These are phyloP conservation scores for Neopestalotiopsis clavispora DNA, from an alignment of 2,329 filamentous ascomycete species.

Conservation along the genomic window DNA sequence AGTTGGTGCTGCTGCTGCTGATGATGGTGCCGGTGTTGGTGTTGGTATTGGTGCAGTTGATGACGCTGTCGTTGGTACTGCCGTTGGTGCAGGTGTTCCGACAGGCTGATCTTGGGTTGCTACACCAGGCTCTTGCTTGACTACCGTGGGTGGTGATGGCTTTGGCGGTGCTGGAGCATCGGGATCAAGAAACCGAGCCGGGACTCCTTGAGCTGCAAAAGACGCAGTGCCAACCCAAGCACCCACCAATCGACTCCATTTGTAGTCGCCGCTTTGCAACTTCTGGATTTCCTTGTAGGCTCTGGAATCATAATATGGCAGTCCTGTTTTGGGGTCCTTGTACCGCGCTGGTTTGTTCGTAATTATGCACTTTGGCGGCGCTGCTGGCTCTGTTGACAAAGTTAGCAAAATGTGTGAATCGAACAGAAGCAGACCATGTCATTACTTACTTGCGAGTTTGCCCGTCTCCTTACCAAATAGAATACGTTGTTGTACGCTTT, in stretches of 20 bases:
- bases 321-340: slow-evolving; percentile 81
- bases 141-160: slow-evolving; percentile 18
- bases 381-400: slow-evolving; percentile 49
- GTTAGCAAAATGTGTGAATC: slow-evolving; percentile 21
- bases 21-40: not conserved
- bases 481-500: slow-evolving; percentile 61
- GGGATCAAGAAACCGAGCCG: slow-evolving; percentile 70
- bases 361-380: slow-evolving; percentile 73
- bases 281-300: slow-evolving; percentile 85
- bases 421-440: not conserved
- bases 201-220: slow-evolving; percentile 76
- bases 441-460: slow-evolving; percentile 56
- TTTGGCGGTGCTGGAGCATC: slow-evolving; percentile 34
- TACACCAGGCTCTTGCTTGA: slow-evolving; percentile 16
- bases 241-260: slow-evolving; percentile 81
- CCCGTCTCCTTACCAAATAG: slow-evolving; percentile 65
- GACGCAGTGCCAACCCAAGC: slow-evolving; percentile 78
- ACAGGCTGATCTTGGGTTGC: slow-evolving; percentile 7
- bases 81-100: not conserved
- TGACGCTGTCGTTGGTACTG: not conserved
- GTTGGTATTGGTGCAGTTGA: not conserved
- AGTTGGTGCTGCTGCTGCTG: not conserved
- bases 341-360: slow-evolving; percentile 83
- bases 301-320: slow-evolving; percentile 78
- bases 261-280: slow-evolving; percentile 73